Base-by-base conservation (phyloP, 148 eudicot genomes). In the Linanthus parryae region DNA sequence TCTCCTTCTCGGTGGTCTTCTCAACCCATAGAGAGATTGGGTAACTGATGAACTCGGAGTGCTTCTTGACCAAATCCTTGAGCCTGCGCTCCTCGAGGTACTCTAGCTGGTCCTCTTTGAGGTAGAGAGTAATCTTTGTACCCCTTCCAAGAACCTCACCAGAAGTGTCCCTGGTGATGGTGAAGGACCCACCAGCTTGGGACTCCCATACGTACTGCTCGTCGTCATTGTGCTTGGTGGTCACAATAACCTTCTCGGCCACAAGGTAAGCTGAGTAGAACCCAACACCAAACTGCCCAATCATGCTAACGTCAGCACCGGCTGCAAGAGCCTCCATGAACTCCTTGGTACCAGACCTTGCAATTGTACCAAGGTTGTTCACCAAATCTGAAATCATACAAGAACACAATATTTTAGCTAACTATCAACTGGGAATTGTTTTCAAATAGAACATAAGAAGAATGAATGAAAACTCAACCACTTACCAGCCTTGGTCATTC, bases 291-390 rank as follows among this genome's bases (percentile, higher is more conserved):
- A 81, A 81, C 62, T 81, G 88, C 62, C 88, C 83, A 60, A 81
- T 81, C 88, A 85, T 81, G 58, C 94, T 85, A 9, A 81, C 94
- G 66, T 85, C 94, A 58, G 88, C 94, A 47, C 94, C 94, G 54
- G 94, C 88, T 25, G 88, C 74, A 54, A 85, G 67, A 21, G 94
- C 94, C 62, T 85, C 94, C 94, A 85, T 81, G 67, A 85, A 85
- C 47, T 85, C 94, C 44, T 85, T 85, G 0, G 94, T 85, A 16
- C 88, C 88, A 10, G 88, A 81, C 60, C 83, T 69, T 12, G 88
- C 88, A 43, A 81, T 81, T 2, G 88, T 84, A 48, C 94, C 94
- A 13, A 84, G 73, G 62, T 84, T 84, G 78, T 84, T 81, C 31
- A 84, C 94, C 85, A 84, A 73, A 66, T 84, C 94, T 84, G 58